Percentiles rank a stretch among this genome's conserved stretches.
These are phyloP conservation scores for Pseudocohnilembus persalinus DNA, from an alignment of 169 alveolate species.

Conservation along the genomic window DNA sequence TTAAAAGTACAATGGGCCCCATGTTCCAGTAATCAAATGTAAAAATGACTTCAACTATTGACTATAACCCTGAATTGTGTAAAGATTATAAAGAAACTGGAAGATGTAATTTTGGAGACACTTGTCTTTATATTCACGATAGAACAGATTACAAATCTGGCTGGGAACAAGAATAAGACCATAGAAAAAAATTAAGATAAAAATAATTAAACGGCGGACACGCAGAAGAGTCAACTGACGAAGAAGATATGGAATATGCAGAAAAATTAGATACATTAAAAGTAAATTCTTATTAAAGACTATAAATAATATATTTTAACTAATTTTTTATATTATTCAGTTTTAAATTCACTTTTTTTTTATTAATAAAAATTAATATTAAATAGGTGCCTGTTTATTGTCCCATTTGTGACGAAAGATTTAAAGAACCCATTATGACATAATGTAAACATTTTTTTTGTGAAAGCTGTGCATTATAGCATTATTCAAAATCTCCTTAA, in stretches of 20 bases:
- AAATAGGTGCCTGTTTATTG: slow-evolving; percentile 79
- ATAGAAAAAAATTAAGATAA: slow-evolving; percentile 77
- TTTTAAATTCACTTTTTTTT: not conserved
- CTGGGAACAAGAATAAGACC: slow-evolving; percentile 94
- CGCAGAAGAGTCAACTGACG: slow-evolving; percentile 53
- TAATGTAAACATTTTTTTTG: slow-evolving; percentile 94
- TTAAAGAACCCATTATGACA: slow-evolving; percentile 90
- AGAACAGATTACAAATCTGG: slow-evolving; percentile 96
- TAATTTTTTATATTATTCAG: too few species aligned
- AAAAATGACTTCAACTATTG: slow-evolving; percentile 91
- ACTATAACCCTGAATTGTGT: slow-evolving; percentile 96
- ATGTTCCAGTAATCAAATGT: slow-evolving; percentile 87
- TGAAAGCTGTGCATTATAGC: slow-evolving; percentile 89
- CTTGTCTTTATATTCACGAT: slow-evolving; percentile 97
- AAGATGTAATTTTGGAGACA: slow-evolving; percentile 97
- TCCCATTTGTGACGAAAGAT: slow-evolving; percentile 84
- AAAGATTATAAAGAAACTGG: slow-evolving; percentile 98
- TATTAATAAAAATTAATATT: slow-evolving; percentile 17
- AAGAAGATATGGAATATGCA: slow-evolving; percentile 46
- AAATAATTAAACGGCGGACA: slow-evolving; percentile 58
- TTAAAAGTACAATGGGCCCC: slow-evolving; percentile 82
- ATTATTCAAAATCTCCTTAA: slow-evolving; percentile 76
- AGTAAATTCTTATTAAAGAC: not conserved
- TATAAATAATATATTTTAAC: too few species aligned
- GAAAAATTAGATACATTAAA: slow-evolving; percentile 46